Evolutionary conservation across 2,329 filamentous ascomycete species (phyloP), one percentile per base, ranked within the genome.

Genomic region (Rutstroemia sydowiana): DNA sequence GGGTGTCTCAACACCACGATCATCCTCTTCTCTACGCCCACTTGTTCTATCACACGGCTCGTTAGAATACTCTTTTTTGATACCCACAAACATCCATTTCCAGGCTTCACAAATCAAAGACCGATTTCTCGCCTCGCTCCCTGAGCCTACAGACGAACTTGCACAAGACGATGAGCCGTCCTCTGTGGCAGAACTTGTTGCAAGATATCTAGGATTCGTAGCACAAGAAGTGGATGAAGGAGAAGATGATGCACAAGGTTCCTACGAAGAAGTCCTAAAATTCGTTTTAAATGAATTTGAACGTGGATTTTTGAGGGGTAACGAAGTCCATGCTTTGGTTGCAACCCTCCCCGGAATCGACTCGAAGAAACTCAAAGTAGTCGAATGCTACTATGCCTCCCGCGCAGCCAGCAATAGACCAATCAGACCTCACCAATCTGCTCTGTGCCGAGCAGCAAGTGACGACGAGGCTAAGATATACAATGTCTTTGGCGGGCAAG

Each of bases 101-200:
- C 91, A 93, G 71, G 93, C 93, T 64, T 87, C 90, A 55, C 88
- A 95, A 74, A 78, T 97, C 67, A 95, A 92, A 77, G 91, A 96
- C 63, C 81, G 84, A 61, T 98, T 98, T 73, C 80, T 83, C 59
- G 79, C 87, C 44, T 89, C 84, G 59, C 79, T 98, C 61, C 95
- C 95, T 49, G 78, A 84, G 64, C 88, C 93, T 53, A 98, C 95
- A 68, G 93, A 98, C 69, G 93, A 98, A 76, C 82, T 97, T 59
- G 95, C 93, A 56, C 90, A 92, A 68, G 95, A 98, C 75, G 93
- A 98, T 64, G 95, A 98, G 76, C 93, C 93, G n/a, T 97, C 93
- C 34, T 98, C 95, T 21, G 83, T 91, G 43, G 75, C 88, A 41
- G 93, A 98, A 74, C 78, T 98, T 55, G 89, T 98, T 30, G 91